Evolutionary conservation across 2,329 filamentous ascomycete genomes (phyloP).

Genomic region (Purpureocillium takamizusanense): DNA sequence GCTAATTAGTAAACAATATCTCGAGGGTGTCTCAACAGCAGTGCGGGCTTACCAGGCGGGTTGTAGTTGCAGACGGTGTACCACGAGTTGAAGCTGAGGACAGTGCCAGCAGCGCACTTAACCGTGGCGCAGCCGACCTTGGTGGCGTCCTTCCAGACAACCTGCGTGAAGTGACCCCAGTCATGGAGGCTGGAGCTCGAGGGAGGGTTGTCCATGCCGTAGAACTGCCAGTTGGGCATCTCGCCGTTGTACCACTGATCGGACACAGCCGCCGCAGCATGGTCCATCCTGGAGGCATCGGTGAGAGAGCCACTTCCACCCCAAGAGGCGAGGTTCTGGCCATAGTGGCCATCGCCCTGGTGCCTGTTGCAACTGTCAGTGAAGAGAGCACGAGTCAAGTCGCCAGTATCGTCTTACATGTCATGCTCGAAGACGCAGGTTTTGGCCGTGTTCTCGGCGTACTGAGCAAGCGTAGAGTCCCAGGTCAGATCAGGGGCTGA

Average conservation of each 20-base stretch:
- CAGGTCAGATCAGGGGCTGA: conserved; percentile 57
- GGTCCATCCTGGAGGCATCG: conserved; percentile 30
- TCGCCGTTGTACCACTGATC: conserved; percentile 88
- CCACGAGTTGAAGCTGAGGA: conserved; percentile 44
- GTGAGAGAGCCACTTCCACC: conserved; percentile 26
- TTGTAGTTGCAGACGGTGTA: conserved; percentile 88
- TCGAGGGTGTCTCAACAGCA: background rate
- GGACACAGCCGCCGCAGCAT: conserved; percentile 61
- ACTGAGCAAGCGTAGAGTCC: conserved; percentile 53
- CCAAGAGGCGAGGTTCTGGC: conserved; percentile 82
- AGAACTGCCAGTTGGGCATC: conserved; percentile 48
- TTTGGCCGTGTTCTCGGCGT: conserved; percentile 54
- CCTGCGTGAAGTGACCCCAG: conserved; percentile 49
- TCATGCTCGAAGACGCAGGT: conserved; percentile 68
- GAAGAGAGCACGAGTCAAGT: background rate
- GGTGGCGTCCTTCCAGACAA: conserved; percentile 30
- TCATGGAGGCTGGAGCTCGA: conserved; percentile 51
- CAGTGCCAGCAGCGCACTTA: conserved; percentile 49
- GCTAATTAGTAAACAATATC: background rate
- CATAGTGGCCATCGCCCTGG: conserved; percentile 58
- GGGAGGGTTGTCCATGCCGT: conserved; percentile 47
- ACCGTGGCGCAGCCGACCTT: conserved; percentile 53
- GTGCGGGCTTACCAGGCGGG: conserved; percentile 51
- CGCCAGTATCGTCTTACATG: conserved; percentile 44
- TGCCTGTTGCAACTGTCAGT: conserved; percentile 32